Base-by-base conservation (phyloP, 345 rosid genomes). In the Euphorbia tirucalli region DNA sequence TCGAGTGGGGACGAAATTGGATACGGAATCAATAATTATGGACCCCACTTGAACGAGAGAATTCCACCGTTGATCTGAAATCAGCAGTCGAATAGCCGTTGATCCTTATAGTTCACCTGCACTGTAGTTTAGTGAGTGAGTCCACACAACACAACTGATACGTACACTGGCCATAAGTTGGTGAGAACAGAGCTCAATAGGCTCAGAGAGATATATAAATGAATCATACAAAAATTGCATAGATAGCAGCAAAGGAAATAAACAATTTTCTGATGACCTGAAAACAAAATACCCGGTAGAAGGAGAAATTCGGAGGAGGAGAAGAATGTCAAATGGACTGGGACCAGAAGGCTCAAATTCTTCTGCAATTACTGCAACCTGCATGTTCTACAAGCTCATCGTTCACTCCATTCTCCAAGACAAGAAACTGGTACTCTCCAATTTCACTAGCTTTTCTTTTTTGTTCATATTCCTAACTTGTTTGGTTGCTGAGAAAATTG, bases 331-430 rank as follows among this genome's bases (percentile, higher is more conserved):
- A 43, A 74, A 65, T 25, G 32, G 58, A 37, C 35, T 54, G 67
- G 75, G 39, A 54, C 69, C 82, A 54, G 75, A 69, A 3, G 71
- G 68, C 11, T 50, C 56, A 19, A 27, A 61, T 66, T 56, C 44
- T 65, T 65, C 72, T 35, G 73, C 74, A 41, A 75, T 11, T 46
- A 16, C 43, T 59, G 65, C 19, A 60, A 25, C 68, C 60, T 79
- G 83, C 82, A 77, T 81, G 71, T 84, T 81, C 66, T 77, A 75
- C 73, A 77, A 77, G 74, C 57, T 84, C 15, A 75, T 81, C 30
- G 75, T 75, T 62, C 60, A 75, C 30, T 81, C 87, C 72, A 77
- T 77, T 64, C 83, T 84, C 65, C 79, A 77, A 9, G 78, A 77
- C 60, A 72, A 77, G 65, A 79, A 77, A 68, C 85, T 81, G 49